These are phyloP conservation scores for Ceratobasidium sp. DNA, from an alignment of 1,284 basidiomycete species.

Conservation along the genomic window DNA sequence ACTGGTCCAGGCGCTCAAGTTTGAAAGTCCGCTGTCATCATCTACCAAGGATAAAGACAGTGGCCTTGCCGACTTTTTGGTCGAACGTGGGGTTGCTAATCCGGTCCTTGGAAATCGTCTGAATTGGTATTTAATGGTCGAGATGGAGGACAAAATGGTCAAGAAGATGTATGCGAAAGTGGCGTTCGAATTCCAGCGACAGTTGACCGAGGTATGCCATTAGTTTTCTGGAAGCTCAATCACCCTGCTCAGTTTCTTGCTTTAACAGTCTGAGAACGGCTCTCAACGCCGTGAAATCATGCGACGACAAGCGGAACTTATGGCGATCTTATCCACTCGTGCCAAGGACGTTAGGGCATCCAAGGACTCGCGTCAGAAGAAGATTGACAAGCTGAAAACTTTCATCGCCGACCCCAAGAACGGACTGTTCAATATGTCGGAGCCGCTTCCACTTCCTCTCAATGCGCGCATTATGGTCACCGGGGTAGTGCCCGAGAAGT, in stretches of 20 bases:
- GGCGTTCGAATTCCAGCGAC: conserved; percentile 85
- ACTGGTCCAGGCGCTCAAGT: conserved; percentile 96
- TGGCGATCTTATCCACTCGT: conserved; percentile 80
- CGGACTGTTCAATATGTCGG: conserved; percentile 69
- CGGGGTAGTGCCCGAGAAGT: conserved; percentile 89
- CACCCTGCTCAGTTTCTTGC: conserved; percentile 35
- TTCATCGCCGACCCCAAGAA: conserved; percentile 87
- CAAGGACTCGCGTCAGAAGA: conserved; percentile 93
- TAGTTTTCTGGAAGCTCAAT: not conserved
- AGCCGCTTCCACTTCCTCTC: conserved; percentile 85
- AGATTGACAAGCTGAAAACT: conserved; percentile 91
- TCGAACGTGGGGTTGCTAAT: conserved; percentile 83
- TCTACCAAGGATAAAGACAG: conserved; percentile 62
- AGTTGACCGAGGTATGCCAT: conserved; percentile 75
- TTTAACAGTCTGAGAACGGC: conserved; percentile 70
- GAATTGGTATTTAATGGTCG: conserved; percentile 98
- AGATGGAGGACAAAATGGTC: conserved; percentile 79
- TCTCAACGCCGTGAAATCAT: conserved; percentile 80
- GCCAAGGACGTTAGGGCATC: conserved; percentile 87
- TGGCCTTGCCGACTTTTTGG: conserved; percentile 89
- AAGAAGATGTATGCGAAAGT: conserved; percentile 93
- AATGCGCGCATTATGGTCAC: conserved; percentile 83
- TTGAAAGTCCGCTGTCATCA: conserved; percentile 82
- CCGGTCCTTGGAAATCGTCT: conserved; percentile 87
- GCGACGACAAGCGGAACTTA: conserved; percentile 83